Evolutionary conservation across 768 basidiomycete genomes (phyloP).

Genomic region (Dioszegia crocea): DNA sequence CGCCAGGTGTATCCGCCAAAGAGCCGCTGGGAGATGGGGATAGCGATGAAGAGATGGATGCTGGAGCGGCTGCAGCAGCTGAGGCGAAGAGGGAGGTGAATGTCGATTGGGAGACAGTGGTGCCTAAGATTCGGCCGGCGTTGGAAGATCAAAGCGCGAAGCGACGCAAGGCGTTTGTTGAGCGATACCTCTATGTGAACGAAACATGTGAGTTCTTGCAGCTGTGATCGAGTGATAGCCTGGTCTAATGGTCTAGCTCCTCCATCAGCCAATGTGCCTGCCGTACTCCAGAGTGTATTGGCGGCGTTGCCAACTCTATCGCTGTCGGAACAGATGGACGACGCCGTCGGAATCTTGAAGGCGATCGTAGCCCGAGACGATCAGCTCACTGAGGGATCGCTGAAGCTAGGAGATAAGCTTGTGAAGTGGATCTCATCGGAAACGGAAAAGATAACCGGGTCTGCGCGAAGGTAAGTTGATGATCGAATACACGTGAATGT

Average conservation of each 20-base stretch:
- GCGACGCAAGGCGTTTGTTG: constrained; percentile 33
- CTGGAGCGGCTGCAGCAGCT: constrained; percentile 6
- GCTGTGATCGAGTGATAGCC: neutral
- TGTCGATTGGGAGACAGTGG: constrained; percentile 34
- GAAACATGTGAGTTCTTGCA: constrained; percentile 25
- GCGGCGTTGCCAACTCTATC: constrained; percentile 21
- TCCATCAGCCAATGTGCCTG: constrained; percentile 25
- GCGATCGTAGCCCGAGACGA: constrained; percentile 37
- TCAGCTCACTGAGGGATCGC: constrained; percentile 46
- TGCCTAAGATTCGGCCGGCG: constrained; percentile 18
- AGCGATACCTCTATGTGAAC: constrained; percentile 27
- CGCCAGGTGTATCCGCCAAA: neutral
- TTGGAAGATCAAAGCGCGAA: constrained; percentile 31
- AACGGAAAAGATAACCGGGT: constrained; percentile 59
- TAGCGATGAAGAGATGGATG: constrained; percentile 21
- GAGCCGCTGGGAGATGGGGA: neutral
- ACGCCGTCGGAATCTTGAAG: constrained; percentile 30
- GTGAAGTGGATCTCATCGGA: constrained; percentile 73
- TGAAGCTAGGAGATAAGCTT: constrained; percentile 63
- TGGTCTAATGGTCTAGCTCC: constrained; percentile 27
- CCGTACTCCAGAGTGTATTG: constrained; percentile 24
- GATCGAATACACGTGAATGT: neutral
- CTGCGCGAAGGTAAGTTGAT: constrained; percentile 57
- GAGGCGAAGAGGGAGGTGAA: constrained; percentile 13
- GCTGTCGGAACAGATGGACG: constrained; percentile 29